Evolutionary conservation across 495 filamentous ascomycete genomes (phyloP).

Genomic region (Aspergillus leporis): DNA sequence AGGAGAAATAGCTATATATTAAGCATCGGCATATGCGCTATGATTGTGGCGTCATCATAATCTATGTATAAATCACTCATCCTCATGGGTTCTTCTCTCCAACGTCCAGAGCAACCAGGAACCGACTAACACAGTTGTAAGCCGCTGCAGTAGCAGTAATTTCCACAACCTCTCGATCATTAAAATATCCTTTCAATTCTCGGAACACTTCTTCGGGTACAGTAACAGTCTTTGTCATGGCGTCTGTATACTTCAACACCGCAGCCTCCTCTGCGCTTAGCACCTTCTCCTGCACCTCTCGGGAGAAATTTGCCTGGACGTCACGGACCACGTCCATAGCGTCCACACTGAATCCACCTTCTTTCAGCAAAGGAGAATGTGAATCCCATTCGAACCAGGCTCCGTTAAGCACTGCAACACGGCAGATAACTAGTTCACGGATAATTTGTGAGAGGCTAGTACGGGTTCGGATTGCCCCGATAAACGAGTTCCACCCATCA

Average conservation of each 20-base stretch:
- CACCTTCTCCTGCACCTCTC: slow-evolving; percentile 20
- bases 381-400: slow-evolving; percentile 81
- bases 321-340: slow-evolving; percentile 47
- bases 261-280: slow-evolving; percentile 62
- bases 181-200: slow-evolving; percentile 56
- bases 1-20: neutral
- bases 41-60: neutral
- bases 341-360: slow-evolving; percentile 49
- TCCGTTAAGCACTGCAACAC: slow-evolving; percentile 70
- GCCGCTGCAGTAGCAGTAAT: slow-evolving; percentile 75
- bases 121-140: slow-evolving; percentile 86
- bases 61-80: neutral
- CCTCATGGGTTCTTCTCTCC: slow-evolving; percentile 52
- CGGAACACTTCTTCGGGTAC: slow-evolving; percentile 66
- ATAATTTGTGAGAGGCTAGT: slow-evolving; percentile 59
- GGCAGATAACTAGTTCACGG: slow-evolving; percentile 71
- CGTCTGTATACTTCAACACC: slow-evolving; percentile 70
- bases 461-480: slow-evolving; percentile 69
- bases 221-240: slow-evolving; percentile 66
- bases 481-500: slow-evolving; percentile 80
- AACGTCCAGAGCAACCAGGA: slow-evolving; percentile 82
- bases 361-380: slow-evolving; percentile 64
- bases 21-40: neutral
- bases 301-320: slow-evolving; percentile 22
- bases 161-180: slow-evolving; percentile 72